A percentile compares a stretch with the other conserved stretches of the same genome.
These are phyloP conservation scores for Hortiboletus campestris DNA, from an alignment of 768 basidiomycete species.

Conservation along the genomic window DNA sequence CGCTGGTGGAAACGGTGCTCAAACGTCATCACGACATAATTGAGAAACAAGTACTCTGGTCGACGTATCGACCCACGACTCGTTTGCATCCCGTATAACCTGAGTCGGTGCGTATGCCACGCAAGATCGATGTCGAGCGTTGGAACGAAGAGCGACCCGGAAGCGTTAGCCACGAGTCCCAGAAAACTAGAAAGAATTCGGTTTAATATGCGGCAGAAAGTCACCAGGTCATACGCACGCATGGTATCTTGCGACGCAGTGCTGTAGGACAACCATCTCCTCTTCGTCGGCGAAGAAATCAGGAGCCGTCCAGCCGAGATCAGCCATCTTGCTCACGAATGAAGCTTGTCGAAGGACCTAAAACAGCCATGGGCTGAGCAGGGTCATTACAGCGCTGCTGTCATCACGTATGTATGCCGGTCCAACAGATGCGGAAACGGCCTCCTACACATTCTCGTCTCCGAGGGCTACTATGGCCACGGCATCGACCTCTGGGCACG, in stretches of 20 bases:
- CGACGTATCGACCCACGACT: conserved; percentile 44
- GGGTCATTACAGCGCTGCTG: neutral
- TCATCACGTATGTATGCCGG: neutral
- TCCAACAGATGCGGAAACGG: conserved; percentile 82
- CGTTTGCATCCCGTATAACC: conserved; percentile 37
- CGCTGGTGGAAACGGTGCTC: conserved; percentile 30
- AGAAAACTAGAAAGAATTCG: conserved; percentile 40
- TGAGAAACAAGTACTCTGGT: conserved; percentile 42
- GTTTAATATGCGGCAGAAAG: neutral
- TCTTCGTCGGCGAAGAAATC: conserved; percentile 38
- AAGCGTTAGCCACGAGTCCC: conserved; percentile 48
- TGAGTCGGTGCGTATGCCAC: conserved; percentile 71
- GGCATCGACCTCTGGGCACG: conserved; percentile 88
- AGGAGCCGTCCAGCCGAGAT: conserved; percentile 48
- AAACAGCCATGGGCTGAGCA: neutral
- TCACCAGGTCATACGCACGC: conserved; percentile 35
- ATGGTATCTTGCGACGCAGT: conserved; percentile 56
- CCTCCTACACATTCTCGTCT: conserved; percentile 78
- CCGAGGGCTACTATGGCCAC: conserved; percentile 81
- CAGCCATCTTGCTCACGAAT: conserved; percentile 53
- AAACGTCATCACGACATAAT: neutral
- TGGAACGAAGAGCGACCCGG: conserved; percentile 48
- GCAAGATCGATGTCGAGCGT: conserved; percentile 69
- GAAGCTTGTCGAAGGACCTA: conserved; percentile 55
- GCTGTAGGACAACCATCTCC: conserved; percentile 44